Evolutionary conservation across 192 early-diverging fungal species (phyloP), one percentile per base, ranked within the genome.

Genomic region (Gamsiella multidivaricata): DNA sequence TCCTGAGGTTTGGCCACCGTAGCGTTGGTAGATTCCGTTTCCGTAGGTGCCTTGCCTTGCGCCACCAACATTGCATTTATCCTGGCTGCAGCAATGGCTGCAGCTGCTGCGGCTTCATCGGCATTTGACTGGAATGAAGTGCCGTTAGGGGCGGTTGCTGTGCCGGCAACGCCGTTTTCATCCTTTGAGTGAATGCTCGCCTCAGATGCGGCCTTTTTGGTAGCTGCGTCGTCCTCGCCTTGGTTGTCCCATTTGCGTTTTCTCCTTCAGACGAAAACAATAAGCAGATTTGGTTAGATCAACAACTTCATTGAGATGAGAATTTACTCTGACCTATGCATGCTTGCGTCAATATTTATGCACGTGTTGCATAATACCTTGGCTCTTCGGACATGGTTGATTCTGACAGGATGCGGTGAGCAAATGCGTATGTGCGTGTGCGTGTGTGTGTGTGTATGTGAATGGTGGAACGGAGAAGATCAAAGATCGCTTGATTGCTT

Each of bases 11-110:
- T 70, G 36, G 22, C 0, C 14, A 12, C 45, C 9, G 0, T 3
- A 0, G 22, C 2, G 22, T 12, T 42, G 3, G 42, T 34, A 1
- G 10, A 49, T 22, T 47, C 61, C 29, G 51, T 39, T 22, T 22
- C 36, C 37, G 54, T 36, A 5, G 54, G 50, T 9, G 54, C 41
- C 12, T 54, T 31, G n/a, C 87, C 86, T 58, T 87, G 82, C 28
- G 81, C 82, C 0, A 79, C 83, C 18, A 89, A 68, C 72, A 83
- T 83, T 17, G 85, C 86, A 47, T 85, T 87, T 51, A 87, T 78
- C 46, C 81, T 81, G 12, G 87, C 87, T 8, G 81, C 84, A 7
- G 86, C 87, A 20, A 81, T 69, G 31, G 80, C 87, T 76, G 62
- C 57, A 10, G 61, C 70, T 3, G 60, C 70, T 29, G 54, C 71